phyloP scores from a whole-genome alignment of 345 rosid species.

The Citrus hindsii region DNA sequence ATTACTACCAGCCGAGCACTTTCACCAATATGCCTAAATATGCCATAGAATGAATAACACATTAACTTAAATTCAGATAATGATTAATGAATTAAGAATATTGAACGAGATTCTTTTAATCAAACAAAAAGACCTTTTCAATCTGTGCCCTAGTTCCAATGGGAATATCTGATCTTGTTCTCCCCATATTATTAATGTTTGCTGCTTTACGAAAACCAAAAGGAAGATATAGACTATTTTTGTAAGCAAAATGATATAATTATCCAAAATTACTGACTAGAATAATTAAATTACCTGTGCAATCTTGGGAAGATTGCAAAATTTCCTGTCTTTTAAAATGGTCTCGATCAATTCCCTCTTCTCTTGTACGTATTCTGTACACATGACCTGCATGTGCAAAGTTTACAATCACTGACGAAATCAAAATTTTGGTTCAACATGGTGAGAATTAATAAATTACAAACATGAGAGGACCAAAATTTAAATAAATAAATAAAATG shows the following conservation, averaged over 20 bases:
- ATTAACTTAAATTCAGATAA: too few relatives aligned
- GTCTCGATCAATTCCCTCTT: constrained; percentile 60
- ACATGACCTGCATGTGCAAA: constrained; percentile 55
- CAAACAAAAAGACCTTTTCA: constrained; percentile 27
- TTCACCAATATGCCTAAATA: constrained; percentile 28
- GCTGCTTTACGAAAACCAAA: constrained; percentile 21
- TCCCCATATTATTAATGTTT: constrained; percentile 50
- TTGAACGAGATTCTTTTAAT: background rate
- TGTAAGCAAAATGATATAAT: background rate
- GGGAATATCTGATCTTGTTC: constrained; percentile 63
- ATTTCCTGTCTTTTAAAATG: constrained; percentile 49
- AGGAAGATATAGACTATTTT: background rate
- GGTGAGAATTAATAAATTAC: too few relatives aligned
- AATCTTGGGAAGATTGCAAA: constrained; percentile 59
- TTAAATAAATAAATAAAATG: too few relatives aligned
- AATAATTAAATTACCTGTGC: constrained; percentile 41
- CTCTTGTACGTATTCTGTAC: constrained; percentile 61
- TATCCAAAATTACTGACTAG: background rate
- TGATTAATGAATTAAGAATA: too few relatives aligned
- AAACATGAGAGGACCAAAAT: too few relatives aligned
- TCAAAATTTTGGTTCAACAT: too few relatives aligned
- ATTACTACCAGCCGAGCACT: constrained; percentile 20
- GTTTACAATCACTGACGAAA: background rate
- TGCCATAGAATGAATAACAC: background rate
- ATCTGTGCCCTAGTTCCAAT: constrained; percentile 47